A percentile compares a stretch with the other conserved stretches of the same genome.
Conservation (phyloP, 2,329 filamentous ascomycete species). For the Aureobasidium mangrovei region DNA sequence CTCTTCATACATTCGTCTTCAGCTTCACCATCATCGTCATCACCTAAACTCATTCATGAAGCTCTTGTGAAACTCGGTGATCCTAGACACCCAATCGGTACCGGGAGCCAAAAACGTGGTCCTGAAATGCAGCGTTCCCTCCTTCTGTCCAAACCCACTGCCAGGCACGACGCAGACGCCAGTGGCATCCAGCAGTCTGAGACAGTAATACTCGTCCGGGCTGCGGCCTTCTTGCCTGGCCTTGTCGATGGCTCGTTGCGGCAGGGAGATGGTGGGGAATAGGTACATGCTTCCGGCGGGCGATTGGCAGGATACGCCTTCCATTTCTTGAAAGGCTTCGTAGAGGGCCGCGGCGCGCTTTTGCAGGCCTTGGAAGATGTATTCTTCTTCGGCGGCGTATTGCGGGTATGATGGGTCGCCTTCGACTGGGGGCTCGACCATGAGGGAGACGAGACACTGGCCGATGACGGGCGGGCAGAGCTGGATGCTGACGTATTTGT, state of each 20-base stretch:
- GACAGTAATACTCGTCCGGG: slow-evolving; percentile 89
- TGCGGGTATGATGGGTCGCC: slow-evolving; percentile 78
- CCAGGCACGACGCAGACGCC: slow-evolving; percentile 92
- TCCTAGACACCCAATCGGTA: slow-evolving; percentile 83
- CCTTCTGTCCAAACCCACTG: slow-evolving; percentile 87
- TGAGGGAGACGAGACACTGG: slow-evolving; percentile 92
- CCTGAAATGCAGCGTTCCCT: slow-evolving; percentile 83
- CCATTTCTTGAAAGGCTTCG: slow-evolving; percentile 87
- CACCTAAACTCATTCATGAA: slow-evolving; percentile 74
- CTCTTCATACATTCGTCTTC: too few species aligned
- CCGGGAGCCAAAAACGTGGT: slow-evolving; percentile 96
- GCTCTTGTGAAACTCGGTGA: slow-evolving; percentile 81
- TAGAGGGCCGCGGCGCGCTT: slow-evolving; percentile 77
- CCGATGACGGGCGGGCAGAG: slow-evolving; percentile 92
- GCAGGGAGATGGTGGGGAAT: slow-evolving; percentile 84
- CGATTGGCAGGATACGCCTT: slow-evolving; percentile 81
- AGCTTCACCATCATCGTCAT: not conserved
- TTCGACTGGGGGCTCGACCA: slow-evolving; percentile 86
- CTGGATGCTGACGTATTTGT: slow-evolving; percentile 97
- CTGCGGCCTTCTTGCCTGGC: slow-evolving; percentile 63
- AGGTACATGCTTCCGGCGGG: slow-evolving; percentile 98
- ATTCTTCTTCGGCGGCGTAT: slow-evolving; percentile 77
- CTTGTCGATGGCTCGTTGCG: slow-evolving; percentile 65
- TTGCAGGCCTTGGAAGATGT: slow-evolving; percentile 69
- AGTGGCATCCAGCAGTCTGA: slow-evolving; percentile 82